These are phyloP conservation scores for Magnusiomyces suaveolens DNA, from an alignment of 1,139 yeast species.

Conservation along the genomic window DNA sequence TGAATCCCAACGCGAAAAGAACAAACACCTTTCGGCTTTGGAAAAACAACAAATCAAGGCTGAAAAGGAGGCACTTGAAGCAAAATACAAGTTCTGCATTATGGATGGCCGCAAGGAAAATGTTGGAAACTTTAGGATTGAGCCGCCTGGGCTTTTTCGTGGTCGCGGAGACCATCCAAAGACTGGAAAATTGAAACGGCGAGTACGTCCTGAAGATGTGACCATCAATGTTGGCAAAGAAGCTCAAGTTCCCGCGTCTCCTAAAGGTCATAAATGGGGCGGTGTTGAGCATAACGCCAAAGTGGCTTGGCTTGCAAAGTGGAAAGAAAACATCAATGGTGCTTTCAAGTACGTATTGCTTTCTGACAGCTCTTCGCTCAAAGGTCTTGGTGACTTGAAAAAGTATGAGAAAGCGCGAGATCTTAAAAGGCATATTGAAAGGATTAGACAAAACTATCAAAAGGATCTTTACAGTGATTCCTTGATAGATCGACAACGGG, in stretches of 20 bases:
- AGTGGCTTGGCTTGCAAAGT: constrained; percentile 93
- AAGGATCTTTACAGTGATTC: constrained; percentile 59
- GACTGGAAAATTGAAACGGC: constrained; percentile 63
- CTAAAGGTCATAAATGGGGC: constrained; percentile 85
- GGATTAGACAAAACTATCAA: constrained; percentile 67
- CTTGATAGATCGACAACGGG: constrained; percentile 85
- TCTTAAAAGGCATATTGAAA: constrained; percentile 59
- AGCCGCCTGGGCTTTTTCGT: constrained; percentile 91
- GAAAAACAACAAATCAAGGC: constrained; percentile 66
- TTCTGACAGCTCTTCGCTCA: constrained; percentile 82
- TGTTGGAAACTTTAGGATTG: constrained; percentile 88
- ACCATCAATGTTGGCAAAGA: constrained; percentile 71
- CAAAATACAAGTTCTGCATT: constrained; percentile 67
- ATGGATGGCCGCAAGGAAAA: constrained; percentile 84
- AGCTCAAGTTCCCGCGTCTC: constrained; percentile 69
- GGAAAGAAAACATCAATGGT: constrained; percentile 88
- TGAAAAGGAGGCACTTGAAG: constrained; percentile 69
- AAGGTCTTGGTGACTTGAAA: constrained; percentile 83
- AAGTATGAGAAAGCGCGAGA: constrained; percentile 92
- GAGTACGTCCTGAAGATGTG: constrained; percentile 84
- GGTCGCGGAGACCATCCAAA: constrained; percentile 98
- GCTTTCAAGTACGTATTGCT: constrained; percentile 78
- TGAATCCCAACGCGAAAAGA: constrained; percentile 62
- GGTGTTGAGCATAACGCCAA: constrained; percentile 80
- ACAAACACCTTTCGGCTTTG: constrained; percentile 53